Base-by-base conservation (phyloP, 176 grass and related monocot species). In the Pontederia crassipes region DNA sequence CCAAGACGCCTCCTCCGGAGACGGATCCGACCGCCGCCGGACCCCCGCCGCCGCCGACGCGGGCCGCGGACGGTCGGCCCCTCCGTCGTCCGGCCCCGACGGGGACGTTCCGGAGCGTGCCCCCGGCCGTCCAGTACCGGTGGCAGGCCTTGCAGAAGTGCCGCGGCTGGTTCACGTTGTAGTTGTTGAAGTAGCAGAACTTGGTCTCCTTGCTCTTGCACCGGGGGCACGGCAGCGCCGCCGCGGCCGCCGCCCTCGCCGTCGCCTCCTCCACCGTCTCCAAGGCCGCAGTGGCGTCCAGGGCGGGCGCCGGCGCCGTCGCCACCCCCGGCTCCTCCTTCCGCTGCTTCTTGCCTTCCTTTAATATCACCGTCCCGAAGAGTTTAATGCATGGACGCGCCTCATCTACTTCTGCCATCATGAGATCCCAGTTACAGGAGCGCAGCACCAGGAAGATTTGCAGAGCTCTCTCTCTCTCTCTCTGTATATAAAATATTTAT, bases 101-200 rank as follows among this genome's bases (percentile, higher is more conserved):
- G 24, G 84, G 87, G 9, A 82, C 80, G 56, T 82, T 82, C 55
- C 93, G 93, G 70, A 98, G 93, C 58, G 84, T 85, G 68, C 93
- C 93, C 64, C 87, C 87, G 54, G 87, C 93, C 45, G 93, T 98
- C 93, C 87, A 98, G 77, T 98, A 98, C 59, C 93, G 84, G 65
- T 81, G 87, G 80, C 93, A 98, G 64, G 87, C 53, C 75, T 79
- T 84, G 84, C 93, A 98, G 74, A 98, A 89, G 77, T 98, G 93
- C 15, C 93, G 87, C 57, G 93, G 93, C 74, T 98, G 93, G 48
- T 86, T 83, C 62, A 98, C 93, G 93, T 98, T 98, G 84, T 98
- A 92, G 93, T 98, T 98, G 74, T 92, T 98, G 84, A 92, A 98
- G 84, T 98, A 98, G 82, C 93, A 98, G 77, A 98, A 98, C 84